phyloP scores from a whole-genome alignment of 176 grass and related monocot species.

The Dactylis glomerata region DNA sequence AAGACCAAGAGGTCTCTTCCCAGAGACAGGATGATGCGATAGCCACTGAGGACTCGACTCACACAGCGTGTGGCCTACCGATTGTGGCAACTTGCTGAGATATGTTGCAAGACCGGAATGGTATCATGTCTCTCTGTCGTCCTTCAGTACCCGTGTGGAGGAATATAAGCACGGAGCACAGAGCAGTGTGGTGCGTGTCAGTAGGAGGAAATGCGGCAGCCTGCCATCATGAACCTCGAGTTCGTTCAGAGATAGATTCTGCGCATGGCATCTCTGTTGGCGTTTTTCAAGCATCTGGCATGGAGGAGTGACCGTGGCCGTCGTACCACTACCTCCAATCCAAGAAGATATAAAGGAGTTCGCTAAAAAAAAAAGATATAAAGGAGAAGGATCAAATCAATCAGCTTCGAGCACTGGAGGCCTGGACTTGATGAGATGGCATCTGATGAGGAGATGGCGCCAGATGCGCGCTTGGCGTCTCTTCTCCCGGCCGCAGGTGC shows the following conservation, averaged over 20 bases:
- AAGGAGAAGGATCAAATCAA: background rate
- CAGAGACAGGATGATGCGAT: background rate
- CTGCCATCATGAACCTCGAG: conserved; percentile 24
- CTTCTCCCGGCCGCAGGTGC: background rate
- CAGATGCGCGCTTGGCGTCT: background rate
- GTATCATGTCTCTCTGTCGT: background rate
- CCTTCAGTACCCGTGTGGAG: background rate
- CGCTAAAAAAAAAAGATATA: too few relatives aligned
- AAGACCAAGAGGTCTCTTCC: background rate
- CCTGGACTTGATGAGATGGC: background rate
- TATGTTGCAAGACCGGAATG: background rate
- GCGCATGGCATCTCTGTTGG: background rate
- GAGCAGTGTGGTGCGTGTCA: background rate
- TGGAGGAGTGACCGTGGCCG: background rate
- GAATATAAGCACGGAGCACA: conserved; percentile 1
- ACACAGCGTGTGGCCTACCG: background rate
- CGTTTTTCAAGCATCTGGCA: background rate
- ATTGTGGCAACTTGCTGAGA: background rate
- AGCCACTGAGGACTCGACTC: background rate
- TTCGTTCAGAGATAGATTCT: background rate
- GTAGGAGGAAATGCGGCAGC: background rate
- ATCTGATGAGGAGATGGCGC: background rate
- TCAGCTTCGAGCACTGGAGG: background rate
- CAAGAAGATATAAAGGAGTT: background rate
- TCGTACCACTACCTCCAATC: background rate